Base-by-base conservation (phyloP, 1,139 yeast species). In the Zygosaccharomyces sapae region DNA sequence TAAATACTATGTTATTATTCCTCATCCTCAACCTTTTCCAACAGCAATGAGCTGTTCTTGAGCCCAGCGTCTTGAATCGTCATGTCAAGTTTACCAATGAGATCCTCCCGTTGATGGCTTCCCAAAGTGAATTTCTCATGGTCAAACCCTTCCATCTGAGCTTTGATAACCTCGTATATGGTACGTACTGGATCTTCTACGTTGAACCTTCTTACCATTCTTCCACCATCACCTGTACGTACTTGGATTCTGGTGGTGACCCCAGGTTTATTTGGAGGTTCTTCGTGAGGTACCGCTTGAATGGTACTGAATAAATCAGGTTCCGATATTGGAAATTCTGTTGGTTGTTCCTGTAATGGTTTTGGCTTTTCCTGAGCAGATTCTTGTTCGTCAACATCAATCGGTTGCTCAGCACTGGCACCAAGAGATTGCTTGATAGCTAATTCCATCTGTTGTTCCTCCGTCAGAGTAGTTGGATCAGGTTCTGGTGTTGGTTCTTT, bases 211-310 rank as follows among this genome's bases (percentile, higher is more conserved):
- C 88, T 83, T n/a, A 92, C 83, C 10, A 84, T 70, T 52, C 97
- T 73, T 47, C 83, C 77, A 19, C 97, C 97, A 58, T 85, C 89
- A 13, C 94, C 95, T 38, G 88, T 78, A 49, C 97, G 75, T 18
- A 94, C 76, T 66, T 92, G 98, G 20, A 94, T 77, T 57, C 98
- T 73, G 1, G 96, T 87, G 1, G 80, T 76, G 1, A 76, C 67
- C 2, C 75, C 74, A 0, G 81, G 75, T n/a, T 75, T 66, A 13
- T 59, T 59, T 0, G 80, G 70, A 0, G 92, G 89, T 55, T 86
- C 96, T 0, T 69, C 69, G 48, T 81, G 81, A 31, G 74, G 72
- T 0, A 62, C 56, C 0, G 92, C 73, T 38, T 59, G 43, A 8
- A 72, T 70, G 1, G 65, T 47, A 18, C 58, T 52, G 40, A 71